Conservation (phyloP, 345 rosid species). For the Salix arbutifolia region DNA sequence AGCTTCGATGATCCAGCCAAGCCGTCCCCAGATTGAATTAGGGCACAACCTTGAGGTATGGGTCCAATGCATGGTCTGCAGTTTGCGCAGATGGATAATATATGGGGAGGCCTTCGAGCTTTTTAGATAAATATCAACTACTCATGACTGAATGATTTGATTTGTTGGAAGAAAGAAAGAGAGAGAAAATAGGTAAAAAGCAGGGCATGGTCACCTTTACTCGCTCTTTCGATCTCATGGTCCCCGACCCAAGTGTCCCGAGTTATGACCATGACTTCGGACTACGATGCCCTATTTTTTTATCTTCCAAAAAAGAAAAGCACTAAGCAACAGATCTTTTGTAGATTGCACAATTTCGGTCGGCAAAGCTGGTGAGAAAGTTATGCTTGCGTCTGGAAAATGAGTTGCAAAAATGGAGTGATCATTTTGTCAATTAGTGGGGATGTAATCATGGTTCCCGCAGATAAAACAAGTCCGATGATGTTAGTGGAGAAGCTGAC, state of each 20-base stretch:
- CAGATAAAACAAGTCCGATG: background rate
- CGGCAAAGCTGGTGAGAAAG: no score
- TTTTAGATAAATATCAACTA: no score
- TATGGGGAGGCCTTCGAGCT: no score
- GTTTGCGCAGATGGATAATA: background rate
- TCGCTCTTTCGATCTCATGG: background rate
- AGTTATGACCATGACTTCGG: background rate
- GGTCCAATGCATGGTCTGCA: background rate
- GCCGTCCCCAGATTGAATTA: background rate
- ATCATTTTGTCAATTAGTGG: no score
- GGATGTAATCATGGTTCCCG: background rate
- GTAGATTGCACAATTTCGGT: no score
- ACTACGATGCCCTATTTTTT: background rate
- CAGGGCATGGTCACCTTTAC: slow-evolving; percentile 1
- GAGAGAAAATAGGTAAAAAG: background rate
- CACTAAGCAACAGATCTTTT: no score
- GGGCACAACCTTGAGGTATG: background rate
- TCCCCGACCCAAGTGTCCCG: slow-evolving; percentile 5
- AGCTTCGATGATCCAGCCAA: background rate
- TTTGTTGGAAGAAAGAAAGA: background rate
- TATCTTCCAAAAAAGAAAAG: background rate
- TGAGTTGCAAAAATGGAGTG: background rate
- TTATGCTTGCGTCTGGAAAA: background rate
- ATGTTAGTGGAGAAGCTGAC: background rate
- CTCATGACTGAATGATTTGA: background rate